phyloP scores from a whole-genome alignment of 225 moss, liverwort and hornwort genomes.

The Rhytidiadelphus loreus region DNA sequence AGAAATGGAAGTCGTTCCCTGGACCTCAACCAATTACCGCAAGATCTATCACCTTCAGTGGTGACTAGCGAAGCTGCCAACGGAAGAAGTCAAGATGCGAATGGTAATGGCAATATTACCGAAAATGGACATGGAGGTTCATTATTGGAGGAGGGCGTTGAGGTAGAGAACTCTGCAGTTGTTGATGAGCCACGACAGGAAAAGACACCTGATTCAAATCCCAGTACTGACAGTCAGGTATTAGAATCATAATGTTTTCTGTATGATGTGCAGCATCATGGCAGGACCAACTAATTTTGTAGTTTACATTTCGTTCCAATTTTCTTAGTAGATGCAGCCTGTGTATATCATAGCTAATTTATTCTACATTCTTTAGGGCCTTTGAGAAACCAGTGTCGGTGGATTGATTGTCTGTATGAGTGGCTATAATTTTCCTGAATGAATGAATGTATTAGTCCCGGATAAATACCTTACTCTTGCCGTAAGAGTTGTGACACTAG shows the following conservation, averaged over 20 bases:
- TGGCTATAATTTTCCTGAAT: background rate
- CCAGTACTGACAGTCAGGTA: slow-evolving; percentile 5
- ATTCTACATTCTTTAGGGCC: background rate
- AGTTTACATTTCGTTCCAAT: background rate
- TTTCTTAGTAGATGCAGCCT: background rate
- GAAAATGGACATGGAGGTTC: slow-evolving; percentile 33
- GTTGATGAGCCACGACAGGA: slow-evolving; percentile 12
- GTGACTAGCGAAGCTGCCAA: slow-evolving; percentile 10
- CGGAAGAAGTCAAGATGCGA: slow-evolving; percentile 13
- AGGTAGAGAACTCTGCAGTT: slow-evolving; percentile 6
- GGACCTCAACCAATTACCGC: slow-evolving; percentile 17
- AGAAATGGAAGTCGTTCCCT: slow-evolving; percentile 26
- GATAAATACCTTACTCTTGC: background rate
- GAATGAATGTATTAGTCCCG: background rate
- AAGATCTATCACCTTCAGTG: slow-evolving; percentile 5
- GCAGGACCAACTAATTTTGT: slow-evolving; percentile 3
- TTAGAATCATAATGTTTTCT: slow-evolving; percentile 21
- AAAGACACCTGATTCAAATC: slow-evolving; percentile 5
- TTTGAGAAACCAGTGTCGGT: background rate
- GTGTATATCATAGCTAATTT: slow-evolving; percentile 8
- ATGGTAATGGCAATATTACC: slow-evolving; percentile 21
- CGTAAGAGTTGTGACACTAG: background rate
- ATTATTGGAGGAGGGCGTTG: slow-evolving; percentile 18
- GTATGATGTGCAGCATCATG: background rate
- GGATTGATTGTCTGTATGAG: background rate